Conservation (phyloP, 768 basidiomycete genomes). For the Suillus sp. region DNA sequence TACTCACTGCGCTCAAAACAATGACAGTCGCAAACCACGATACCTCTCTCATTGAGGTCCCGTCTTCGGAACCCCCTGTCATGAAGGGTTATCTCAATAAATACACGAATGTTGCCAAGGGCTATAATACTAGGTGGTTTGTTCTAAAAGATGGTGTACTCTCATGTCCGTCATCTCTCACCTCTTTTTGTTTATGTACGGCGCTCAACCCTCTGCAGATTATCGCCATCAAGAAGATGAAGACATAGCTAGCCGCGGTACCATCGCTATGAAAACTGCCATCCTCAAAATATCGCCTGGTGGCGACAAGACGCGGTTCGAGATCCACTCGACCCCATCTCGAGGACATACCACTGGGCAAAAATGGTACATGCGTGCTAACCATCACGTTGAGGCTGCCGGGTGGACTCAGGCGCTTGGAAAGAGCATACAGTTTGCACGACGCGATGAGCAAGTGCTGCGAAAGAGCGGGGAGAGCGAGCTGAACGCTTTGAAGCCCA, state of each 20-base stretch:
- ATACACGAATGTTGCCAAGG: conserved; percentile 89
- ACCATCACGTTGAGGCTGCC: conserved; percentile 86
- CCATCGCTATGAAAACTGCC: conserved; percentile 85
- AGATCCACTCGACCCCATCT: conserved; percentile 67
- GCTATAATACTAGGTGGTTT: conserved; percentile 91
- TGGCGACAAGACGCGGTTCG: conserved; percentile 73
- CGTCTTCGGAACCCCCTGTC: conserved; percentile 54
- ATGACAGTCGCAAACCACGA: conserved; percentile 77
- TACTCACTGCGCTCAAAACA: conserved; percentile 8
- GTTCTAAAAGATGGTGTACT: conserved; percentile 83
- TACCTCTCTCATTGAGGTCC: conserved; percentile 59
- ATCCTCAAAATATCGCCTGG: conserved; percentile 54
- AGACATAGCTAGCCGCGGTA: conserved; percentile 78
- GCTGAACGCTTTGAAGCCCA: conserved; percentile 37
- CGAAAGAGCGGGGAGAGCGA: conserved; percentile 54
- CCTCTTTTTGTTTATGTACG: conserved; percentile 3
- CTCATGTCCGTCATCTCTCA: conserved; percentile 61
- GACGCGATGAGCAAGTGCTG: conserved; percentile 40
- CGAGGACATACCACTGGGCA: conserved; percentile 50
- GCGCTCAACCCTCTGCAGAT: conserved; percentile 38
- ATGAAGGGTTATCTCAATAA: conserved; percentile 86
- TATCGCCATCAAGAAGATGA: conserved; percentile 93
- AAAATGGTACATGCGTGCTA: conserved; percentile 84
- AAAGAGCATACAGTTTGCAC: conserved; percentile 73
- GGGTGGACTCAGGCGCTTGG: conserved; percentile 82